These are phyloP conservation scores for Candida maris DNA, from an alignment of 805 yeast genomes.

Conservation along the genomic window DNA sequence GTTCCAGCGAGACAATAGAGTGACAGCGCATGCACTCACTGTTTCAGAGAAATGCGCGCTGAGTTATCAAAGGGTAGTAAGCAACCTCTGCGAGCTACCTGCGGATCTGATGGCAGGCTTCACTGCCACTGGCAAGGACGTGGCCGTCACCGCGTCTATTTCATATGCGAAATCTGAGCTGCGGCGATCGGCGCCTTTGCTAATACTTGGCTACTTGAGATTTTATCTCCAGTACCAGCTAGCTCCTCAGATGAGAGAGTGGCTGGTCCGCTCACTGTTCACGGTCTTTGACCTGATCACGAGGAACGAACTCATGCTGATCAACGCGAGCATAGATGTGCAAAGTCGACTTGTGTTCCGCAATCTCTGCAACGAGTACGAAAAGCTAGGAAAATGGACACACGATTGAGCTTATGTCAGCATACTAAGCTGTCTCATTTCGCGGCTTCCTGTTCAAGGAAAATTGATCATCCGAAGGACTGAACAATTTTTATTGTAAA, in stretches of 20 bases:
- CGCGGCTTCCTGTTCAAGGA: too few relatives aligned
- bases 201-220: slow-evolving; percentile 57
- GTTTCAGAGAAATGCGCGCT: slow-evolving; percentile 37
- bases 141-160: slow-evolving; percentile 48
- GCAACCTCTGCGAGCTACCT: slow-evolving; percentile 73
- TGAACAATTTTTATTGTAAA: too few relatives aligned
- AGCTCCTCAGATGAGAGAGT: slow-evolving; percentile 41
- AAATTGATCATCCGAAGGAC: too few relatives aligned
- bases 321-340: slow-evolving; percentile 62
- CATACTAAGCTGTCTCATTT: too few relatives aligned
- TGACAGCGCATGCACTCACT: slow-evolving; percentile 5
- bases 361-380: slow-evolving; percentile 67
- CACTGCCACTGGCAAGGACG: slow-evolving; percentile 25
- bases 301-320: slow-evolving; percentile 55
- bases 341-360: slow-evolving; percentile 68
- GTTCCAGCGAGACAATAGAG: slow-evolving; percentile 23
- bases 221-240: slow-evolving; percentile 50
- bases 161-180: slow-evolving; percentile 55
- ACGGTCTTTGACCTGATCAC: slow-evolving; percentile 68
- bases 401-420: slow-evolving; percentile 41
- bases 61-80: slow-evolving; percentile 54
- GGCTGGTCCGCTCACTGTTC: slow-evolving; percentile 54
- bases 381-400: slow-evolving; percentile 77
- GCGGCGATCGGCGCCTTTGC: slow-evolving; percentile 57
- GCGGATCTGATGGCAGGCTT: slow-evolving; percentile 4